Base-by-base conservation (phyloP, 148 eudicot species). In the Polygonum maritimum region DNA sequence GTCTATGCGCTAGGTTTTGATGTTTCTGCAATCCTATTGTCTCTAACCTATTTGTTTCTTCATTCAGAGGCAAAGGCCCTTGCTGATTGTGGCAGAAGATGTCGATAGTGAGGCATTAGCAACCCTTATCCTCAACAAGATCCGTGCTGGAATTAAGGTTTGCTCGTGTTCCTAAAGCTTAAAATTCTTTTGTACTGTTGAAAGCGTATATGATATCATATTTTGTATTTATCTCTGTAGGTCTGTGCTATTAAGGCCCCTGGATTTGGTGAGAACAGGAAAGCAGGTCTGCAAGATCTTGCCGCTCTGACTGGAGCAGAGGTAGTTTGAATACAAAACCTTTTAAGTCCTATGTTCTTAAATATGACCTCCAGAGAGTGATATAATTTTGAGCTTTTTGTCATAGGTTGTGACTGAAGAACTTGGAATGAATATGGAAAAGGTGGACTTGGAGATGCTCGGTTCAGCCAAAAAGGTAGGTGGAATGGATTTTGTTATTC, bases 91-190 rank as follows among this genome's bases (percentile, higher is more conserved):
- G 33, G 81, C 91, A 10, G 94, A 90, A 78, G 94, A 90, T 76
- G 80, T 90, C 48, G 94, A 90, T 52, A 90, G 94, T 80, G 91
- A 90, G 54, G 90, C 90, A 35, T 74, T 90, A 71, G 94, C 94
- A 39, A 90, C 91, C 48, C 90, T 92, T 69, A 92, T 95, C 75
- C 78, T 95, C 79, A 95, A 95, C 74, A 95, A 95, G 81, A 90
- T 95, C 76, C 91, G 97, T 65, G 96, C 97, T 71, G 99, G 97
- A 51, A 83, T 92, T n/a, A 92, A 95, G 97, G 98, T 93, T 47
- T 75, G 40, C 15, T 18, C 0, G 22, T 10, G 26, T 40, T 75
- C 2, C 21, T 73, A 48, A 48, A 1, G 35, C 26, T 31, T 4
- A 19, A 22, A 33, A 13, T 58, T 18, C 69, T 22, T 54, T 39